These are phyloP conservation scores for Coprinellus aureogranulatus DNA, from an alignment of 768 basidiomycete genomes.

Conservation along the genomic window DNA sequence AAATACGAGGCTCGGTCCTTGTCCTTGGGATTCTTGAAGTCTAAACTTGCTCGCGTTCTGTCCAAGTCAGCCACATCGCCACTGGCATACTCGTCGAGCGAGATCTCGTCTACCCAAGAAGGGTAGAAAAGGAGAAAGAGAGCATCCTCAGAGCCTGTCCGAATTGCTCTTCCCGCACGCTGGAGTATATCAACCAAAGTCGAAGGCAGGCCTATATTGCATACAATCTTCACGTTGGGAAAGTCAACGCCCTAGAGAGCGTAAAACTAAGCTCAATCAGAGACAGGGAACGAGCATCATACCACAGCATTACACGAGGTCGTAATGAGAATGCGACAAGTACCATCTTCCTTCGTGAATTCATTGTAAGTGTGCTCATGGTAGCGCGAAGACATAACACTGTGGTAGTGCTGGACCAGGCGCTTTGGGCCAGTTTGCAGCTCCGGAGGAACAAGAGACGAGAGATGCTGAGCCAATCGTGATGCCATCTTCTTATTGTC, in stretches of 20 bases:
- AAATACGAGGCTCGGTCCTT: conserved; percentile 7
- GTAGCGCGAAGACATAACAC: conserved; percentile 25
- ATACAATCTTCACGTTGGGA: conserved; percentile 14
- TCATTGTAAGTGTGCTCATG: conserved; percentile 17
- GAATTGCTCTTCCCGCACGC: conserved; percentile 18
- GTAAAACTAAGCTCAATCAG: neutral
- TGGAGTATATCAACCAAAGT: conserved; percentile 10
- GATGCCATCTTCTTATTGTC: conserved; percentile 6
- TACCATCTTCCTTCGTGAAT: conserved; percentile 11
- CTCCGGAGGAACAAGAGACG: conserved; percentile 11
- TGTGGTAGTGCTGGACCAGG: conserved; percentile 26
- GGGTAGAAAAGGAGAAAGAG: conserved; percentile 20
- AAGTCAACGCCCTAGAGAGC: conserved; percentile 19
- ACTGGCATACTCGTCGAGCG: neutral
- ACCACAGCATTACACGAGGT: conserved; percentile 16
- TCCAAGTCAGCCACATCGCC: conserved; percentile 1
- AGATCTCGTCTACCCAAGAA: conserved; percentile 9
- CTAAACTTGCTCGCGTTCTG: conserved; percentile 2
- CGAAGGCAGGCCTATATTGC: conserved; percentile 16
- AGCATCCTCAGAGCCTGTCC: neutral
- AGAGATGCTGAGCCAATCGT: conserved; percentile 3
- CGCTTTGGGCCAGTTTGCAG: conserved; percentile 6
- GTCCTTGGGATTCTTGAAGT: conserved; percentile 5
- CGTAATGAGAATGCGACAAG: conserved; percentile 13
- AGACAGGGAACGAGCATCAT: neutral